Evolutionary conservation across 2,329 filamentous ascomycete genomes (phyloP).

Genomic region (Botrytis deweyae): DNA sequence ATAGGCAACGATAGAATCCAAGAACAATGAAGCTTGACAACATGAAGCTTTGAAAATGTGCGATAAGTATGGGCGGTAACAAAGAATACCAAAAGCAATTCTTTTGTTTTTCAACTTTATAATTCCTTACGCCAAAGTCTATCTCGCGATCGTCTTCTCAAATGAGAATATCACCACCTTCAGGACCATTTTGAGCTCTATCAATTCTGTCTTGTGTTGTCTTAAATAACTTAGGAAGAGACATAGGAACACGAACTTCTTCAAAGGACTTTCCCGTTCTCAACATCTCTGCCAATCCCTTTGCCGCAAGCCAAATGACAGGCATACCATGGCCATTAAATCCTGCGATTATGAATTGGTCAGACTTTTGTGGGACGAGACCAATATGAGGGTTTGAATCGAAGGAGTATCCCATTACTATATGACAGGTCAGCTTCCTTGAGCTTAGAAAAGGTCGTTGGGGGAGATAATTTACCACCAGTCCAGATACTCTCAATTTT

Average conservation of each 20-base stretch:
- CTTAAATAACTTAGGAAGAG: conserved; percentile 42
- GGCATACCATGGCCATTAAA: conserved; percentile 23
- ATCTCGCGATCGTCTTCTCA: neutral
- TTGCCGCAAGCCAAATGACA: conserved; percentile 41
- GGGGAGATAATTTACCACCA: neutral
- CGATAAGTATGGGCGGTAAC: too few species aligned
- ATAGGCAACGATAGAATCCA: too few species aligned
- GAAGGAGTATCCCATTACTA: conserved; percentile 17
- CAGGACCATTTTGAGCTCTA: neutral
- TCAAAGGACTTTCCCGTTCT: conserved; percentile 36
- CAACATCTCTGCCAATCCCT: conserved; percentile 47
- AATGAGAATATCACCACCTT: conserved; percentile 11
- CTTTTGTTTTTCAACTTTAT: neutral
- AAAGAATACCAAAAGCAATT: too few species aligned
- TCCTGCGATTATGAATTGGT: conserved; percentile 17
- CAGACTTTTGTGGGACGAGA: neutral
- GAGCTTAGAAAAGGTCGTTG: neutral
- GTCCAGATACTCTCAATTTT: conserved; percentile 38
- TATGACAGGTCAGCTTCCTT: neutral
- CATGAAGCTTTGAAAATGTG: too few species aligned
- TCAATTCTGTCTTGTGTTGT: conserved; percentile 21
- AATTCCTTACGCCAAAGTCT: neutral
- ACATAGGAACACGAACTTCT: conserved; percentile 35
- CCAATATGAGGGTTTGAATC: conserved; percentile 16
- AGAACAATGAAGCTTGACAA: too few species aligned